phyloP scores from a whole-genome alignment of 768 basidiomycete genomes.

The Leccinum obscurum region DNA sequence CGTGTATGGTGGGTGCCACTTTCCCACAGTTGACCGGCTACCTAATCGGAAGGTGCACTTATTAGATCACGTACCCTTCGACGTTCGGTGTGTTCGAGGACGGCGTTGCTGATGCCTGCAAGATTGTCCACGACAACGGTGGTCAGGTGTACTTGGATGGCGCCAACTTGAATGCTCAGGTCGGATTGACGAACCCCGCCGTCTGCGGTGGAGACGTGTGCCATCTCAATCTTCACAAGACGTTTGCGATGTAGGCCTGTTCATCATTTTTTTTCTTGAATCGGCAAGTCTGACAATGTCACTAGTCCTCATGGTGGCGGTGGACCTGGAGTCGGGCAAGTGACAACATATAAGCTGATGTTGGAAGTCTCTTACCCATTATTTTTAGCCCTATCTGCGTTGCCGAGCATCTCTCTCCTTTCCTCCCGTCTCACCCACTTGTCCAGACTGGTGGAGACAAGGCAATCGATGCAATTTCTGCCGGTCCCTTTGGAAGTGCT shows the following conservation, averaged over 20 bases:
- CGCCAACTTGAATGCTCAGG: conserved; percentile 93
- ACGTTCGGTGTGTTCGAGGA: conserved; percentile 98
- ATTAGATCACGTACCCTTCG: conserved; percentile 91
- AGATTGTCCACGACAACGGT: conserved; percentile 91
- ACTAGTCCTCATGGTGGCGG: conserved; percentile 93
- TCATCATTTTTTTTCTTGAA: neutral
- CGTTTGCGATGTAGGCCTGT: conserved; percentile 81
- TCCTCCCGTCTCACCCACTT: conserved; percentile 87
- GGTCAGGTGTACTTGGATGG: conserved; percentile 98
- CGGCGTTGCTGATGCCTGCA: conserved; percentile 85
- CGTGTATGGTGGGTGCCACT: conserved; percentile 76
- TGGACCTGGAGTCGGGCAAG: conserved; percentile 91
- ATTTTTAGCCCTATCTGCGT: conserved; percentile 23
- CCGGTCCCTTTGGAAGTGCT: conserved; percentile 92
- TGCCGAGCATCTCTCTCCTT: conserved; percentile 89
- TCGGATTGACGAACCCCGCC: conserved; percentile 90
- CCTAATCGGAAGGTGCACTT: conserved; percentile 11
- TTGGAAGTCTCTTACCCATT: neutral
- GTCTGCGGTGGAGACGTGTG: conserved; percentile 98
- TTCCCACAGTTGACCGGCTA: conserved; percentile 9
- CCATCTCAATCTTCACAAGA: conserved; percentile 98
- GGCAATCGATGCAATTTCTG: conserved; percentile 86
- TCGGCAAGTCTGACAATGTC: neutral
- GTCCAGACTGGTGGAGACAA: conserved; percentile 63
- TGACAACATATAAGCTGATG: neutral